Conservation (phyloP, 768 basidiomycete genomes). For the Candolleomyces aberdarensis region DNA sequence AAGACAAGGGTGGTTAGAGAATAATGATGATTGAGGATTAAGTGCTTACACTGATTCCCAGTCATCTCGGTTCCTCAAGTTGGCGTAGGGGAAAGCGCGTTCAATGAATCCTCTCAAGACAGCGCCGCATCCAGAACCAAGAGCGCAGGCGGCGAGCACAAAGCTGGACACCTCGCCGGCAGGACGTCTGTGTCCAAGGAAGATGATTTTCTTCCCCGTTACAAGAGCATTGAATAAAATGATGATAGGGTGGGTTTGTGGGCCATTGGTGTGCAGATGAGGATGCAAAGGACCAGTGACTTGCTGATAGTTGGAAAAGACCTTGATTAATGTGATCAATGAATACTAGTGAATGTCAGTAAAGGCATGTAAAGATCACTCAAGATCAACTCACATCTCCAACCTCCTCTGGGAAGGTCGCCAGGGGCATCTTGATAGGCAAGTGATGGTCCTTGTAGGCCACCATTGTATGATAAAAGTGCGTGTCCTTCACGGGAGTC, state of each 20-base stretch:
- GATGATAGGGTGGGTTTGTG: slow-evolving; percentile 89
- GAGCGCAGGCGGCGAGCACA: slow-evolving; percentile 91
- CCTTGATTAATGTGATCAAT: slow-evolving; percentile 83
- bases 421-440: slow-evolving; percentile 88
- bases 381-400: slow-evolving; percentile 68
- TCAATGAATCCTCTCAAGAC: slow-evolving; percentile 84
- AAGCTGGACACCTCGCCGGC: slow-evolving; percentile 89
- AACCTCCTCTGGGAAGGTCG: slow-evolving; percentile 91
- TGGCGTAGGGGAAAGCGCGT: slow-evolving; percentile 94
- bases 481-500: slow-evolving; percentile 78
- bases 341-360: slow-evolving; percentile 65
- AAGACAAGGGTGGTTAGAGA: background rate
- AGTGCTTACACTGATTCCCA: slow-evolving; percentile 80
- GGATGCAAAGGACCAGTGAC: slow-evolving; percentile 80
- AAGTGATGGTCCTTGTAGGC: slow-evolving; percentile 79
- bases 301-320: slow-evolving; percentile 58
- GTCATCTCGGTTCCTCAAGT: slow-evolving; percentile 82
- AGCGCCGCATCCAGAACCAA: slow-evolving; percentile 87
- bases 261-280: slow-evolving; percentile 90
- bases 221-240: slow-evolving; percentile 94
- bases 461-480: slow-evolving; percentile 87
- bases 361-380: background rate
- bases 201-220: slow-evolving; percentile 94
- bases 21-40: background rate
- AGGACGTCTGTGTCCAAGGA: slow-evolving; percentile 86